A percentile compares a stretch with the other conserved stretches of the same genome.
Conservation (phyloP, 2,329 filamentous ascomycete species). For the Cordyceps javanica region DNA sequence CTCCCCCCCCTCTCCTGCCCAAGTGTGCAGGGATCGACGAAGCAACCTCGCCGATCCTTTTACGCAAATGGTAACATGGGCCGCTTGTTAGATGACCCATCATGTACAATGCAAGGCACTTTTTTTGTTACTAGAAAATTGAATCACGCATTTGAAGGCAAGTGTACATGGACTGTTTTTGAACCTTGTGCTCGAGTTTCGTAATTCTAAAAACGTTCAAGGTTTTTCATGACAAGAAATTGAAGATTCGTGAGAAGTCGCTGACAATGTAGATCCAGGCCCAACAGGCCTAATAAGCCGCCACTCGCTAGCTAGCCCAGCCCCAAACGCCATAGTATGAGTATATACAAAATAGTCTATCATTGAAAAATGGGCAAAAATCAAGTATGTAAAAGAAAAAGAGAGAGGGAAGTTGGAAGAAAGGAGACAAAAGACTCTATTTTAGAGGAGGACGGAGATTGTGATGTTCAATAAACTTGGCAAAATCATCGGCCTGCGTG, state of each 20-base stretch:
- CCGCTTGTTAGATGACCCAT: not conserved
- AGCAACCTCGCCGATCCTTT: not conserved
- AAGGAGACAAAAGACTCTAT: not conserved
- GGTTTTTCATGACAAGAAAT: too few relatives aligned
- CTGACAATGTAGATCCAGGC: constrained; percentile 1
- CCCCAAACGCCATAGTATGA: not conserved
- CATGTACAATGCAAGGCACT: too few relatives aligned
- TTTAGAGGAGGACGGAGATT: constrained; percentile 12
- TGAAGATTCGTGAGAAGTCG: not conserved
- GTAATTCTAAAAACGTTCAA: too few relatives aligned
- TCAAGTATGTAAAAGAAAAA: not conserved
- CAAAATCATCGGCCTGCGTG: constrained; percentile 11
- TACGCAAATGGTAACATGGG: not conserved
- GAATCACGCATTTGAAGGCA: too few relatives aligned
- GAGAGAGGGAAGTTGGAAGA: not conserved
- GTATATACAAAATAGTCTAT: constrained; percentile 1
- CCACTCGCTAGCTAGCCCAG: not conserved
- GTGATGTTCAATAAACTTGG: constrained; percentile 9
- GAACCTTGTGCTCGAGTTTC: too few relatives aligned
- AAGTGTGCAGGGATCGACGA: not conserved
- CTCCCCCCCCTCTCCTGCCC: too few relatives aligned
- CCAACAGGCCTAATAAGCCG: not conserved
- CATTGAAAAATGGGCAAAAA: not conserved
- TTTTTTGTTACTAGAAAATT: too few relatives aligned
- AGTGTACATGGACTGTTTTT: too few relatives aligned